These are phyloP conservation scores for Tagetes erecta DNA, from an alignment of 129 eudicot species.

Conservation along the genomic window DNA sequence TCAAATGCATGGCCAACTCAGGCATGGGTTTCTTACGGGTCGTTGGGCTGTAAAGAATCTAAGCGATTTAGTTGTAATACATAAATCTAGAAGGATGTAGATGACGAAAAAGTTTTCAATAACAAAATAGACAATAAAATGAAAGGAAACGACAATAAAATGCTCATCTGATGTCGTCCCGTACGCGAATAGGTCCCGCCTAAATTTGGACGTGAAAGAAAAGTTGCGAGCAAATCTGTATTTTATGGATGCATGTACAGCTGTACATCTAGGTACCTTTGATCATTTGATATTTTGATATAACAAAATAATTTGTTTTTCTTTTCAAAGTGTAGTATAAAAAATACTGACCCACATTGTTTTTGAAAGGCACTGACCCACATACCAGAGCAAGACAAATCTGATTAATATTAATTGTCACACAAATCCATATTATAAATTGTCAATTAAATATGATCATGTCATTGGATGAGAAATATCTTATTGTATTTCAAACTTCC, in stretches of 20 bases:
- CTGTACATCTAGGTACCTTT: constrained; percentile 1
- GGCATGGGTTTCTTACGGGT: no score
- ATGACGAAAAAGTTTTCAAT: background rate
- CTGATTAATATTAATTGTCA: background rate
- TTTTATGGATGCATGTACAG: constrained; percentile 10
- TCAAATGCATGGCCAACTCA: no score
- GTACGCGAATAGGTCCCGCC: background rate
- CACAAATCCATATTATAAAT: background rate
- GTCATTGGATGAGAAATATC: background rate
- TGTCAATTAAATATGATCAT: background rate
- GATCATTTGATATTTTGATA: no score
- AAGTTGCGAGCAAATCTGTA: background rate
- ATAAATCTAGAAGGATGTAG: background rate
- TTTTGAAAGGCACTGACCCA: background rate
- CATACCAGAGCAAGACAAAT: background rate
- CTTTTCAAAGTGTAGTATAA: no score
- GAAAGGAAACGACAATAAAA: background rate
- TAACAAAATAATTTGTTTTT: no score
- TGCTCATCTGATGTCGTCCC: background rate
- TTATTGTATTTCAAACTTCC: background rate
- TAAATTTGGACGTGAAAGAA: no score
- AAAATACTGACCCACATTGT: no score
- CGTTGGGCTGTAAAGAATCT: no score
- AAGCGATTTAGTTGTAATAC: no score
- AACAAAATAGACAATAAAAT: background rate